Base-by-base conservation (phyloP, 495 filamentous ascomycete genomes). In the Cenococcum geophilum region DNA sequence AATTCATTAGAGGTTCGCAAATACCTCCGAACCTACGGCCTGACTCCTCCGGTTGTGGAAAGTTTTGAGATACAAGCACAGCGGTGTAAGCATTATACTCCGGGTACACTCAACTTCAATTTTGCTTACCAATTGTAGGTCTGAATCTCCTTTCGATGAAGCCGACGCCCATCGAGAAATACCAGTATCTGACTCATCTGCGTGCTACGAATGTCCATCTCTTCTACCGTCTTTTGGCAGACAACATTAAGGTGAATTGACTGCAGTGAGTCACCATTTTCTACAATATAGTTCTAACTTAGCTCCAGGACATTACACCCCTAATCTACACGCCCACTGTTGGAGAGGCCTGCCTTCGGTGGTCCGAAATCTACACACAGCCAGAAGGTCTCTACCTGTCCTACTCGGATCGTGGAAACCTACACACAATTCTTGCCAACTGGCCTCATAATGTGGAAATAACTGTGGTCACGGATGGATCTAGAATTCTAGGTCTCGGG, bases 271-370 rank as follows among this genome's bases (percentile, higher is more conserved):
- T 16, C 40, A 45, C 11, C 40, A 1, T 45, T 14, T 45, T 40
- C 36, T 10, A 16, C 40, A 45, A 45, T 32, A 6, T 6, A 45
- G 12, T 18, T 4, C 40, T 16, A 45, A 45, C 11, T 45, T 18
- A 16, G 40, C 40, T 23, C 34, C 75, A 88, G 76, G 88, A 92
- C 70, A 76, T 97, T 66, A 96, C 95, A 66, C 93, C 93, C 48
- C 77, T 97, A 59, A 95, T 98, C 68, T 98, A 98, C 76, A 98
- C 93, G 18, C 93, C 93, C 5, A 93, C 91, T 64, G 95, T 98
- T 67, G 93, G 93, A 65, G 92, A 98, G 72, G 93, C 95, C 34
- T 98, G 93, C 76, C 76, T 95, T 66, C 84, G 92, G 72, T 98
- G 95, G 85, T 95, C 90, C 35, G 89, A 95, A 64, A 86, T 97